Percentiles rank a stretch among this genome's conserved stretches.
These are phyloP conservation scores for Sesbania bispinosa DNA, from an alignment of 306 rosid genomes.

Conservation along the genomic window DNA sequence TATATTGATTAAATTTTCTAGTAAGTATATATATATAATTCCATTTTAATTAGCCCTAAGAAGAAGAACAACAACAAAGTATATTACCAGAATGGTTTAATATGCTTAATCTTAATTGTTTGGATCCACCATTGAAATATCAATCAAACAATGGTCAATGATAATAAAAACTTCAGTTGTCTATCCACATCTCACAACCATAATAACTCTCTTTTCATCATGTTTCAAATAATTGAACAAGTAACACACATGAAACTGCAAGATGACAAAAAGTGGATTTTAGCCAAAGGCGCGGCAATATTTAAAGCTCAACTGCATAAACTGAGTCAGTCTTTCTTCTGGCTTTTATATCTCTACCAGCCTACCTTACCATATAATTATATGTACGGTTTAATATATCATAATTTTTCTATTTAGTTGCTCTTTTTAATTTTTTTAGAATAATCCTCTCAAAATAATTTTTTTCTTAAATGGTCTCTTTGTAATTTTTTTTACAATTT, in stretches of 20 bases:
- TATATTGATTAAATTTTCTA: background rate
- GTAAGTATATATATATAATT: background rate
- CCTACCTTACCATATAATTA: too few species aligned
- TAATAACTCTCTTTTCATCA: background rate
- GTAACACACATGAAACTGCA: background rate
- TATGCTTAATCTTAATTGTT: background rate
- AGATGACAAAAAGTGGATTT: constrained; percentile 4
- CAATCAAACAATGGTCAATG: background rate
- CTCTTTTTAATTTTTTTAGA: too few species aligned
- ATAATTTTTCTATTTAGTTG: too few species aligned
- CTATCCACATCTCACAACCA: background rate
- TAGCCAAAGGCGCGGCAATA: background rate
- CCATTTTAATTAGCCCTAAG: background rate
- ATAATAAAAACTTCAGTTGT: background rate
- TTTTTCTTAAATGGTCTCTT: too few species aligned
- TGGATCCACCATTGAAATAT: background rate
- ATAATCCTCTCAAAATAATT: too few species aligned
- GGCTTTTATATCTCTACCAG: constrained; percentile 3
- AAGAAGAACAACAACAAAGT: too few species aligned
- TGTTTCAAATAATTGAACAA: background rate
- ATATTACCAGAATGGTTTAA: too few species aligned
- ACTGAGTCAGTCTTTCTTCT: background rate
- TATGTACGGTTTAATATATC: too few species aligned
- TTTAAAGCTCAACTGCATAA: constrained; percentile 25
- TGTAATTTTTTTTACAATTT: too few species aligned